A percentile compares a stretch with the other conserved stretches of the same genome.
Evolutionary conservation across 2,329 filamentous ascomycete genomes (phyloP).

Genomic region (Talaromyces verruculosus): DNA sequence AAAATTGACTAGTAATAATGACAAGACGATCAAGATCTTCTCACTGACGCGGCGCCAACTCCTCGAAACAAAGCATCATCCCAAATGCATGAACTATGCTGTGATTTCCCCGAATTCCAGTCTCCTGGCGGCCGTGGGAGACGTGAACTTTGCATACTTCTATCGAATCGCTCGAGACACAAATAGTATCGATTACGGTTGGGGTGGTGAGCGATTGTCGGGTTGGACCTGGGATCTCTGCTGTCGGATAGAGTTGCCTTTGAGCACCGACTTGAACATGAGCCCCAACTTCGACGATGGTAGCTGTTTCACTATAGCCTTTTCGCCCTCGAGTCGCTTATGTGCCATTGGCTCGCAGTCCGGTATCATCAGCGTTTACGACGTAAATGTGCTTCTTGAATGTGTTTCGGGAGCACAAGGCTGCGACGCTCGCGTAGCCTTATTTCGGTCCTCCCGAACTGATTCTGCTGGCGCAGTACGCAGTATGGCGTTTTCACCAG

Average conservation of each 20-base stretch:
- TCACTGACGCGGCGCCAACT: conserved; percentile 68
- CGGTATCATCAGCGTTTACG: conserved; percentile 49
- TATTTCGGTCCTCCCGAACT: conserved; percentile 75
- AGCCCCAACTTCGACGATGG: conserved; percentile 38
- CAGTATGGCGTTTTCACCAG: conserved; percentile 88
- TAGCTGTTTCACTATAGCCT: conserved; percentile 51
- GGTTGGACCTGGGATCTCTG: conserved; percentile 45
- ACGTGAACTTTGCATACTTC: conserved; percentile 82
- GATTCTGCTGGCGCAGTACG: conserved; percentile 75
- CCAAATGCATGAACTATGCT: conserved; percentile 87
- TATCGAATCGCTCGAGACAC: conserved; percentile 55
- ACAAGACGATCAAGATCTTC: conserved; percentile 83
- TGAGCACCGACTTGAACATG: conserved; percentile 30
- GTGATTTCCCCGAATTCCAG: conserved; percentile 88
- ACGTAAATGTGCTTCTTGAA: conserved; percentile 37
- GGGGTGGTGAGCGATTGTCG: conserved; percentile 37
- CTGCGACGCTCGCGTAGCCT: conserved; percentile 60
- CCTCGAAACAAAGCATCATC: conserved; percentile 69
- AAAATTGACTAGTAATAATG: conserved; percentile 79
- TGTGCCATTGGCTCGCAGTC: conserved; percentile 54
- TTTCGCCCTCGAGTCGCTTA: conserved; percentile 50
- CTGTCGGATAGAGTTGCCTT: conserved; percentile 42
- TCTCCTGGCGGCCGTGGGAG: conserved; percentile 78
- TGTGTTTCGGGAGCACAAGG: conserved; percentile 26
- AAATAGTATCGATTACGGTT: conserved; percentile 28